Percentiles rank a stretch among this genome's conserved stretches.
Conservation (phyloP, 202 grass and related monocot genomes). For the Panicum virgatum region DNA sequence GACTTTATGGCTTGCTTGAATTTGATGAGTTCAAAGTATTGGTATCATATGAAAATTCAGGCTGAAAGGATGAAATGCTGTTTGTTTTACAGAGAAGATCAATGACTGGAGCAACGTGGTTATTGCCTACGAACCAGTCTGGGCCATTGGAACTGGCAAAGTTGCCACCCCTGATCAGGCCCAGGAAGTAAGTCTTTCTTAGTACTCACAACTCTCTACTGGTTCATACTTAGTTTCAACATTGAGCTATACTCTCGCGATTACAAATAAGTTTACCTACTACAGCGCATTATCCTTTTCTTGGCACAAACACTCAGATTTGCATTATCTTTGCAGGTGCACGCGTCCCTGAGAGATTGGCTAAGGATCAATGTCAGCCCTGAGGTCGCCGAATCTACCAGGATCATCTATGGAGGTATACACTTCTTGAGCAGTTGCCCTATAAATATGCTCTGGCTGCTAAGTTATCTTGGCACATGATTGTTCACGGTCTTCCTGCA, state of each 20-base stretch:
- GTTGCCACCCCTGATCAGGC: slow-evolving; percentile 92
- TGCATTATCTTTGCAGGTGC: slow-evolving; percentile 58
- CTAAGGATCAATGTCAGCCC: slow-evolving; percentile 72
- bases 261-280: background rate
- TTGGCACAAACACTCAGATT: background rate
- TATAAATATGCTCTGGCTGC: background rate
- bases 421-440: background rate
- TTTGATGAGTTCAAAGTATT: background rate
- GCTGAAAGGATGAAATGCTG: background rate
- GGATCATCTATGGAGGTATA: slow-evolving; percentile 94
- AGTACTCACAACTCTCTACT: background rate
- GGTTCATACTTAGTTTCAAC: background rate
- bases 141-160: slow-evolving; percentile 98
- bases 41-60: background rate
- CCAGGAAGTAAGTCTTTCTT: slow-evolving; percentile 76
- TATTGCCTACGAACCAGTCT: slow-evolving; percentile 92
- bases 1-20: background rate
- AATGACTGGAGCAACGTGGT: slow-evolving; percentile 91
- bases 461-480: background rate
- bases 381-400: slow-evolving; percentile 79
- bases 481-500: background rate
- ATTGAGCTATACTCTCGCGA: background rate
- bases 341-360: slow-evolving; percentile 73
- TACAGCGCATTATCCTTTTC: background rate
- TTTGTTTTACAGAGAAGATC: slow-evolving; percentile 69